Evolutionary conservation across 306 rosid species (phyloP).

Genomic region (Acacia melanoxylon): DNA sequence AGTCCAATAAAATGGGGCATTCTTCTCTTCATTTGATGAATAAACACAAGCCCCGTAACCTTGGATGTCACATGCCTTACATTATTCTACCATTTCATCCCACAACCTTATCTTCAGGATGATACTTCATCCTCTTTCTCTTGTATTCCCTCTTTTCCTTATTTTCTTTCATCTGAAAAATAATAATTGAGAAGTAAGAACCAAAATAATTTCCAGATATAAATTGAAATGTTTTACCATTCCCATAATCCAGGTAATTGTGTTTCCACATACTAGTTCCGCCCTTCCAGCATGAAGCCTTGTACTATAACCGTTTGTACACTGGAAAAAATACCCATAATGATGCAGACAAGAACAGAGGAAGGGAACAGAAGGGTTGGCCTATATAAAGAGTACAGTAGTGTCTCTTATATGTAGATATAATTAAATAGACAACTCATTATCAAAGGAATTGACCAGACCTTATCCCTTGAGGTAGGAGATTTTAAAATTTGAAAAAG

Average conservation of each 20-base stretch:
- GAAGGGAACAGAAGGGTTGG: neutral
- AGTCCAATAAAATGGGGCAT: constrained; percentile 83
- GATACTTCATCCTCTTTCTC: neutral
- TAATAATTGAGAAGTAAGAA: neutral
- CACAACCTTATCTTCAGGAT: neutral
- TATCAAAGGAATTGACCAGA: neutral
- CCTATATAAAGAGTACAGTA: neutral
- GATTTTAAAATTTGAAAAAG: neutral
- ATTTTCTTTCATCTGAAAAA: neutral
- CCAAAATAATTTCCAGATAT: neutral
- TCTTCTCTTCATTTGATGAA: constrained; percentile 68
- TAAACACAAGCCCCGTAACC: constrained; percentile 36
- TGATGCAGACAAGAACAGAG: neutral
- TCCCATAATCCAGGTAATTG: neutral
- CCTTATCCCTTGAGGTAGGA: neutral
- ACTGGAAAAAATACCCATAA: neutral
- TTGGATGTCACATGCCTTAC: neutral
- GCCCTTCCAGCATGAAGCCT: neutral
- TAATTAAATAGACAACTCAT: neutral
- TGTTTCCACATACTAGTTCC: neutral
- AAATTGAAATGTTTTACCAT: neutral
- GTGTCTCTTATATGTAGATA: neutral
- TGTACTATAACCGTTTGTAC: neutral
- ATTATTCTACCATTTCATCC: neutral
- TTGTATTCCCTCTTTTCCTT: neutral